Percentiles rank a stretch among this genome's conserved stretches.
phyloP scores from a whole-genome alignment of 2,329 filamentous ascomycete species.

The Podosphaera fusca region DNA sequence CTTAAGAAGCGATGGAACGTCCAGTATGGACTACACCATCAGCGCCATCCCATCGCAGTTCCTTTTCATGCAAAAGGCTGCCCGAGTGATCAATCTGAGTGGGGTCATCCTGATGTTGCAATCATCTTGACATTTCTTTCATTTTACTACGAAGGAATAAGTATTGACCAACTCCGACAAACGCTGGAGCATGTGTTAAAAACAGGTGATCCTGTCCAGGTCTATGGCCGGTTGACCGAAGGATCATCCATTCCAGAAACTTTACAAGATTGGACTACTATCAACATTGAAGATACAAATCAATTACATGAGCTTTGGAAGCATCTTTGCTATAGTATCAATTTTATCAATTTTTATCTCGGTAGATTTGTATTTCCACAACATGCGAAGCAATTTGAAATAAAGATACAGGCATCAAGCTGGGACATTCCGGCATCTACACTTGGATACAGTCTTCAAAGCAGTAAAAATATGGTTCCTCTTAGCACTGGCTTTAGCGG shows the following conservation, averaged over 20 bases:
- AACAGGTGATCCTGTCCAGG: slow-evolving; percentile 28
- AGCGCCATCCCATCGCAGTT: slow-evolving; percentile 35
- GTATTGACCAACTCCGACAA: slow-evolving; percentile 20
- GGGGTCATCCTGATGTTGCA: slow-evolving; percentile 41
- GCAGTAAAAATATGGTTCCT: slow-evolving; percentile 11
- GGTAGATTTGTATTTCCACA: slow-evolving; percentile 40
- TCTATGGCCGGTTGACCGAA: slow-evolving; percentile 29
- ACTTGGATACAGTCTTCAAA: slow-evolving; percentile 9
- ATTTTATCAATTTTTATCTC: slow-evolving; percentile 34
- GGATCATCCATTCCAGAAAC: slow-evolving; percentile 21
- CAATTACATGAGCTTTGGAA: slow-evolving; percentile 28
- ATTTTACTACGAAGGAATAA: slow-evolving; percentile 41
- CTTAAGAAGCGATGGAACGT: slow-evolving; percentile 33
- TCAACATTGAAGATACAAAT: slow-evolving; percentile 33
- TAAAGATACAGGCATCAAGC: slow-evolving; percentile 38
- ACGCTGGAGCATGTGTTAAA: slow-evolving; percentile 22
- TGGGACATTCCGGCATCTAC: slow-evolving; percentile 36
- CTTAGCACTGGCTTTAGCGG: slow-evolving; percentile 47
- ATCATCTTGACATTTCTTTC: slow-evolving; percentile 40
- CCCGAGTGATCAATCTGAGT: slow-evolving; percentile 38
- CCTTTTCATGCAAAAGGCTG: slow-evolving; percentile 42
- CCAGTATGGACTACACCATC: slow-evolving; percentile 32
- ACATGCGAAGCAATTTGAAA: slow-evolving; percentile 38
- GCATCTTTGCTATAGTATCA: slow-evolving; percentile 23
- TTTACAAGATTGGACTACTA: slow-evolving; percentile 27